Conservation (phyloP, 352 stramenopile genomes). For the Phytophthora foliorum region DNA sequence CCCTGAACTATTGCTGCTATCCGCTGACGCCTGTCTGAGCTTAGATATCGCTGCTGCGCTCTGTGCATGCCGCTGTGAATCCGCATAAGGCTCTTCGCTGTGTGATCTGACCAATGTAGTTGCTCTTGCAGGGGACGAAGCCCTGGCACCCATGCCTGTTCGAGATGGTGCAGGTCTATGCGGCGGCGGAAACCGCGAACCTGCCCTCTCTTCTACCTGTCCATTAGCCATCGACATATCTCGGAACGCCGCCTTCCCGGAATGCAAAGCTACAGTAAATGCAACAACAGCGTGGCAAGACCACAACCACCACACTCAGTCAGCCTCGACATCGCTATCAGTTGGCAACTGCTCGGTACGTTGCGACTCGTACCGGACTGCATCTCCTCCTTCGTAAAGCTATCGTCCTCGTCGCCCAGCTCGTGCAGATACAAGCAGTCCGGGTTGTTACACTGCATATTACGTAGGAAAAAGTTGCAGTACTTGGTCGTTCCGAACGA, state of each 20-base stretch:
- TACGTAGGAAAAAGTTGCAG: constrained; percentile 95
- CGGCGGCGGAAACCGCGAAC: constrained; percentile 63
- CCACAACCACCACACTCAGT: constrained; percentile 3
- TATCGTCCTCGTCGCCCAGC: constrained; percentile 92
- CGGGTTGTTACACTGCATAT: constrained; percentile 93
- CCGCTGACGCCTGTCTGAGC: constrained; percentile 49
- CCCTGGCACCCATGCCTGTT: constrained; percentile 32
- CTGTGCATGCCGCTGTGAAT: constrained; percentile 76
- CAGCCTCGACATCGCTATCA: background rate
- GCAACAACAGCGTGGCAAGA: background rate
- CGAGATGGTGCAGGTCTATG: constrained; percentile 38
- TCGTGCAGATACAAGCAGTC: constrained; percentile 96
- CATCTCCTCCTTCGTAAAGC: constrained; percentile 97
- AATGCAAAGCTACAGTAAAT: constrained; percentile 62
- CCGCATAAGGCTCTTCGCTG: constrained; percentile 39
- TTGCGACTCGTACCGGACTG: constrained; percentile 61
- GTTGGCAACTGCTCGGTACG: background rate
- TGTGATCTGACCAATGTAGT: constrained; percentile 38
- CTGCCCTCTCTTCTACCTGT: constrained; percentile 58
- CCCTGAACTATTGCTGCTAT: constrained; percentile 37
- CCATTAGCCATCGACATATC: constrained; percentile 60
- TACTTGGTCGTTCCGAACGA: constrained; percentile 97
- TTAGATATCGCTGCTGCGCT: constrained; percentile 80
- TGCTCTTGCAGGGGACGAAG: constrained; percentile 29
- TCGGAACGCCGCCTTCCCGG: constrained; percentile 78